Evolutionary conservation across 2,329 filamentous ascomycete species (phyloP).

Genomic region (Fusarium cyanostomum): DNA sequence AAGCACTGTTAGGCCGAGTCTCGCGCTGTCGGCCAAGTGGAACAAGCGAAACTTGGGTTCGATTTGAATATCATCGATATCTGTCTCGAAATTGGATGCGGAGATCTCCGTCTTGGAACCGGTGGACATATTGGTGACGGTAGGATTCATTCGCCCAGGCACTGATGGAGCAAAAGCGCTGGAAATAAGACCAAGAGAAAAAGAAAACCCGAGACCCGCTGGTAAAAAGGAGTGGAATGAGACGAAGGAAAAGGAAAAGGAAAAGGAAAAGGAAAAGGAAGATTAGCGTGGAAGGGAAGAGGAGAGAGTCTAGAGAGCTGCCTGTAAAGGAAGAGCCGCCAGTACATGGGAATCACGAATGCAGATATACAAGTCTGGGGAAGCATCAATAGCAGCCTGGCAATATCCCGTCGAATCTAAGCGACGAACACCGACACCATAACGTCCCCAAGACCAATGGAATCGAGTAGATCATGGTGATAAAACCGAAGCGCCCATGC

Average conservation of each 20-base stretch:
- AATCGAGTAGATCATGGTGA: conserved; percentile 19
- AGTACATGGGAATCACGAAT: conserved; percentile 10
- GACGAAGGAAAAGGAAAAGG: conserved; percentile 2
- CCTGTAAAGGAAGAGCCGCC: neutral
- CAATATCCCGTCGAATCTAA: conserved; percentile 17
- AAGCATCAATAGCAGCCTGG: conserved; percentile 25
- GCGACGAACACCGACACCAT: conserved; percentile 22
- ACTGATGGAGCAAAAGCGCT: neutral
- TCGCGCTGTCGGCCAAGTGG: conserved; percentile 54
- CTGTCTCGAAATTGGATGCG: conserved; percentile 60
- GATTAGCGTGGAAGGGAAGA: conserved; percentile 3
- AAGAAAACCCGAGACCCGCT: conserved; percentile 21
- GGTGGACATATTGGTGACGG: conserved; percentile 37
- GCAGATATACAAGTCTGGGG: conserved; percentile 35
- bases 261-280: conserved; percentile 6
- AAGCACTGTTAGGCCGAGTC: conserved; percentile 59
- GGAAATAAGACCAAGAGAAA: conserved; percentile 12
- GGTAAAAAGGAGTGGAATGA: conserved; percentile 13
- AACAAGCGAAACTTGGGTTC: conserved; percentile 53
- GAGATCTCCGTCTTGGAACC: conserved; percentile 53
- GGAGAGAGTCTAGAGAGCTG: conserved; percentile 1
- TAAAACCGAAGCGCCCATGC: conserved; percentile 38
- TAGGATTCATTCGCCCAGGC: conserved; percentile 20
- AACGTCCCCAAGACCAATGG: conserved; percentile 30
- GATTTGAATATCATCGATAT: conserved; percentile 50